These are phyloP conservation scores for Schizopora paradoxa DNA, from an alignment of 1,284 basidiomycete genomes.

Conservation along the genomic window DNA sequence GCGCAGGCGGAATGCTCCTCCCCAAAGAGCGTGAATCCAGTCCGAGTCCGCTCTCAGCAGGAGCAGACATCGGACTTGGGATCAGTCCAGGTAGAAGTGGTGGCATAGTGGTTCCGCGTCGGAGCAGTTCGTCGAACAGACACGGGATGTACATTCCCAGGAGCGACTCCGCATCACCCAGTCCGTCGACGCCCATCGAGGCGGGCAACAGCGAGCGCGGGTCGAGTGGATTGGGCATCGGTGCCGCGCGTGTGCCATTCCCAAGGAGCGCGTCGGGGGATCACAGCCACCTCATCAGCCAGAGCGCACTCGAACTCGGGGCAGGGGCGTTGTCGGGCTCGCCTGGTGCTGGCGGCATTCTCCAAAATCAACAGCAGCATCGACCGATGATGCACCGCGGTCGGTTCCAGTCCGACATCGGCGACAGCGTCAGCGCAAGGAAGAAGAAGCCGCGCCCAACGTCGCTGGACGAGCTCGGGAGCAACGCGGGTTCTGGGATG, in stretches of 20 bases:
- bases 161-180: constrained; percentile 30
- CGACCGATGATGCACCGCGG: constrained; percentile 48
- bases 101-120: constrained; percentile 45
- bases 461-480: constrained; percentile 61
- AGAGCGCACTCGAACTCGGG: neutral
- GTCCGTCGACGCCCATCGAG: constrained; percentile 11
- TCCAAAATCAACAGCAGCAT: constrained; percentile 31
- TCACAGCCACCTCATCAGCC: constrained; percentile 18
- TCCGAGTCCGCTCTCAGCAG: constrained; percentile 39
- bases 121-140: constrained; percentile 52
- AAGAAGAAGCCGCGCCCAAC: constrained; percentile 49
- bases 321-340: neutral
- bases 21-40: constrained; percentile 43
- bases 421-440: constrained; percentile 48
- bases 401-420: constrained; percentile 55
- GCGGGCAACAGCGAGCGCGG: constrained; percentile 25
- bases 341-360: constrained; percentile 9
- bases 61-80: neutral
- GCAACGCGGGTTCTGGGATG: neutral
- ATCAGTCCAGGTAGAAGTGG: constrained; percentile 1
- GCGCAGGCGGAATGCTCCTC: constrained; percentile 50
- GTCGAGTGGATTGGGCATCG: constrained; percentile 26
- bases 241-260: constrained; percentile 53
- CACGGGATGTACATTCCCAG: constrained; percentile 47
- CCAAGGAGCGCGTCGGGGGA: constrained; percentile 51